Conservation (phyloP, 495 filamentous ascomycete species). For the Aspergillus mulundensis region DNA sequence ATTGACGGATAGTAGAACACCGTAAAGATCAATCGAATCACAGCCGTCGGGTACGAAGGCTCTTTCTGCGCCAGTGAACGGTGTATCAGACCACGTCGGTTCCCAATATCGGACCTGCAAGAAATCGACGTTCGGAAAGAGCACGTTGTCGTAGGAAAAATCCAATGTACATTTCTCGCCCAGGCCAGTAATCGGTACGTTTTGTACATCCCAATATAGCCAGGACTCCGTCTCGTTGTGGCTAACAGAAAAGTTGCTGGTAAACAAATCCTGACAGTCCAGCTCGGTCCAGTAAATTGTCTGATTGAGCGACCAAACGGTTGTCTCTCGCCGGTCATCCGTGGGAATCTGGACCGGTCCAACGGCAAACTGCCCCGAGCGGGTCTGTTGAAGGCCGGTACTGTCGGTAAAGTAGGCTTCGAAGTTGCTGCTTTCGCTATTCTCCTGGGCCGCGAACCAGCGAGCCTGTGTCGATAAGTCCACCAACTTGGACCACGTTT, state of each 20-base stretch:
- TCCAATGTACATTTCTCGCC: slow-evolving; percentile 28
- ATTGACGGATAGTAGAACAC: slow-evolving; percentile 36
- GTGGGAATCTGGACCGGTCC: slow-evolving; percentile 35
- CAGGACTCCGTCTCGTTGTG: slow-evolving; percentile 20
- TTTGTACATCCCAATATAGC: slow-evolving; percentile 32
- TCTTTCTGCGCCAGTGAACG: slow-evolving; percentile 9
- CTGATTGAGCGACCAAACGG: slow-evolving; percentile 36
- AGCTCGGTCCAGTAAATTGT: slow-evolving; percentile 38
- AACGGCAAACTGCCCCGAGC: slow-evolving; percentile 31
- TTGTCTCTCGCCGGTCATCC: slow-evolving; percentile 19
- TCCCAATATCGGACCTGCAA: slow-evolving; percentile 43
- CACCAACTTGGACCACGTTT: slow-evolving; percentile 33
- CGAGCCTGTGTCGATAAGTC: slow-evolving; percentile 28
- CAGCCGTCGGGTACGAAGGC: slow-evolving; percentile 31
- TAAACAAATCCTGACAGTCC: slow-evolving; percentile 22
- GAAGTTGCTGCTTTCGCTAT: slow-evolving; percentile 22
- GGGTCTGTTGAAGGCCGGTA: slow-evolving; percentile 22
- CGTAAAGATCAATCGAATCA: slow-evolving; percentile 35
- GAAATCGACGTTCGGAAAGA: slow-evolving; percentile 31
- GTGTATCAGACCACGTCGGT: slow-evolving; percentile 21
- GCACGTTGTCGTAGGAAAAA: slow-evolving; percentile 32
- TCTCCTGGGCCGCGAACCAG: slow-evolving; percentile 35
- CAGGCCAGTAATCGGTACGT: slow-evolving; percentile 20
- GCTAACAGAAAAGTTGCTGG: slow-evolving; percentile 22
- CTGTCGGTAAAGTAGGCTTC: slow-evolving; percentile 22